Conservation (phyloP, 2,329 filamentous ascomycete species). For the Pseudohalonectria lignicola region DNA sequence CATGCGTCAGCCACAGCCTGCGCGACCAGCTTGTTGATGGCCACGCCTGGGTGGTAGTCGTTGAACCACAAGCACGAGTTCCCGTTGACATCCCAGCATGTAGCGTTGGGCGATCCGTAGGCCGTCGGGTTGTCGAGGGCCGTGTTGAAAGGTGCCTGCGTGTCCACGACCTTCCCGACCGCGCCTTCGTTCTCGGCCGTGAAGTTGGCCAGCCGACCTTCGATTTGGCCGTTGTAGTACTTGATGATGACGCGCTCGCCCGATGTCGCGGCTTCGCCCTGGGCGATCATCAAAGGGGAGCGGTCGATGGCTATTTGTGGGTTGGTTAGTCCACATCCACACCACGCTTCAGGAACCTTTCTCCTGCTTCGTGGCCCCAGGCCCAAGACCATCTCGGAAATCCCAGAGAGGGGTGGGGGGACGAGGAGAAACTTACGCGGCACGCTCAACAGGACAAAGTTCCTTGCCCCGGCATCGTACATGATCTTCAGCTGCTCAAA, state of each 20-base stretch:
- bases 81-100: slow-evolving; percentile 28
- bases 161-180: slow-evolving; percentile 23
- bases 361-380: too few relatives aligned
- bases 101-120: slow-evolving; percentile 29
- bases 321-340: too few relatives aligned
- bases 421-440: slow-evolving; percentile 27
- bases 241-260: slow-evolving; percentile 13
- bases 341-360: too few relatives aligned
- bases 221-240: slow-evolving; percentile 6
- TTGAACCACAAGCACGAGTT: slow-evolving; percentile 33
- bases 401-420: too few relatives aligned
- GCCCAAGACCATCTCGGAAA: too few relatives aligned
- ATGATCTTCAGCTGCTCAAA: slow-evolving; percentile 29
- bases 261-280: slow-evolving; percentile 13
- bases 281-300: slow-evolving; percentile 20
- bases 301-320: slow-evolving; percentile 23
- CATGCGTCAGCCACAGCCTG: slow-evolving; percentile 20
- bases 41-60: slow-evolving; percentile 27
- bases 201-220: neutral
- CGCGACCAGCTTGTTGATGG: slow-evolving; percentile 27
- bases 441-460: slow-evolving; percentile 49
- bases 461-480: slow-evolving; percentile 40
- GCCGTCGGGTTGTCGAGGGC: slow-evolving; percentile 27
- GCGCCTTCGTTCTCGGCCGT: slow-evolving; percentile 1
- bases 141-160: slow-evolving; percentile 25